Base-by-base conservation (phyloP, 2,329 filamentous ascomycete species). In the Xylaria sp. region DNA sequence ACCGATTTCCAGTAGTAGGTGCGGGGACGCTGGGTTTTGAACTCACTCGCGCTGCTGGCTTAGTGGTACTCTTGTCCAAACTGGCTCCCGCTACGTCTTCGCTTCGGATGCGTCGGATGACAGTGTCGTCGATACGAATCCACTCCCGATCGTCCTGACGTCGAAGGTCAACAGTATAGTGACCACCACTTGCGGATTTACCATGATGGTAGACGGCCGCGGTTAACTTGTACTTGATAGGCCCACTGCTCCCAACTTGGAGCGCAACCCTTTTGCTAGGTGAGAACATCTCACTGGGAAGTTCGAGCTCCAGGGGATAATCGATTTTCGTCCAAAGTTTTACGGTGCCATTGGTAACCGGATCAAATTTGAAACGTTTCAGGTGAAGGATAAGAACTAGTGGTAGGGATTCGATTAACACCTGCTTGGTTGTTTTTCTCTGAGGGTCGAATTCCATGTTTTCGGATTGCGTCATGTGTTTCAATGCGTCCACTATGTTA, bases 261-360 rank as follows among this genome's bases (percentile, higher is more conserved):
- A 92, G 84, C 54, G 86, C 86, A 73, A 89, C 90, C 62, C 92
- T 89, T 79, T 90, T 92, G 76, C 91, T 88, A 36, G 91, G 89
- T 12, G 94, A 91, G 76, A 99, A 92, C 10, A 94, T 92, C 78
- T 98, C 95, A 66, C 91, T 92, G 0, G 96, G 96, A 71, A 99
- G 94, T 79, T 98, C 95, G 60, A 99, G 86, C 77, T 98, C 94
- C 33, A 99, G 84, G 0, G 96, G 96, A 77, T 99, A 99, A 23
- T 94, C 95, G 67, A 99, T 87, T 83, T 95, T 97, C 84, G 98
- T 99, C 93, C 95, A 98, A 72, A 98, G 97, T 85, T 99, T 99
- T 77, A 97, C 92, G 0, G 94, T 97, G 28, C 94, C 94, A 54
- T 84, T 84, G 7, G 91, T 92, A 67, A 91, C 89, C 70, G 90